Percentiles rank a stretch among this genome's conserved stretches.
Evolutionary conservation across 2,329 filamentous ascomycete genomes (phyloP).

Genomic region (Hymenotorrendiella dingleyae): DNA sequence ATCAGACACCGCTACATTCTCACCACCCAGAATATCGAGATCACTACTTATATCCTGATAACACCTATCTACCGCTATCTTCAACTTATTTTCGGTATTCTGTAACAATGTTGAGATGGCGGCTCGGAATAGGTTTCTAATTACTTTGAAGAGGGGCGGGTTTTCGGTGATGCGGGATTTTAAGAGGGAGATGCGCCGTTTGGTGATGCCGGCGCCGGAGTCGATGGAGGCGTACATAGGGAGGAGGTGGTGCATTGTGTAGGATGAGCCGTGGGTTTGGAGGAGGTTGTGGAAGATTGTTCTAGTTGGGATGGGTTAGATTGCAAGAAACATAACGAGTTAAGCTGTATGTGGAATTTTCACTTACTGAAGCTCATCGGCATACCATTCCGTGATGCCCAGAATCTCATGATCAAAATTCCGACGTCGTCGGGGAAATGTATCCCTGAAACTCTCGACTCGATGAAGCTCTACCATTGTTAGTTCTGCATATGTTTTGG

Average conservation of each 20-base stretch:
- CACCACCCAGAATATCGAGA: conserved; percentile 10
- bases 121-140: conserved; percentile 4
- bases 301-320: neutral
- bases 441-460: conserved; percentile 7
- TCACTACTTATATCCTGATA: conserved; percentile 8
- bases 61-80: conserved; percentile 6
- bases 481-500: neutral
- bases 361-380: conserved; percentile 11
- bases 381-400: conserved; percentile 4
- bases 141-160: conserved; percentile 10
- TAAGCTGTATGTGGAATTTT: neutral
- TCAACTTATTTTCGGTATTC: conserved; percentile 4
- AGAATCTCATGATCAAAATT: conserved; percentile 10
- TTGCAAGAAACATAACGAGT: neutral
- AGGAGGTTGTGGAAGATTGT: conserved; percentile 12
- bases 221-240: conserved; percentile 12
- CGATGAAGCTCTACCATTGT: conserved; percentile 6
- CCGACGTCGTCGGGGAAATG: conserved; percentile 7
- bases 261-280: conserved; percentile 10
- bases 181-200: neutral
- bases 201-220: neutral
- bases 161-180: conserved; percentile 5
- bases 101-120: conserved; percentile 1
- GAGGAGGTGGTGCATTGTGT: conserved; percentile 7
- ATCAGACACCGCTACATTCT: conserved; percentile 3